Base-by-base conservation (phyloP, 306 rosid genomes). In the Luffa acutangula region DNA sequence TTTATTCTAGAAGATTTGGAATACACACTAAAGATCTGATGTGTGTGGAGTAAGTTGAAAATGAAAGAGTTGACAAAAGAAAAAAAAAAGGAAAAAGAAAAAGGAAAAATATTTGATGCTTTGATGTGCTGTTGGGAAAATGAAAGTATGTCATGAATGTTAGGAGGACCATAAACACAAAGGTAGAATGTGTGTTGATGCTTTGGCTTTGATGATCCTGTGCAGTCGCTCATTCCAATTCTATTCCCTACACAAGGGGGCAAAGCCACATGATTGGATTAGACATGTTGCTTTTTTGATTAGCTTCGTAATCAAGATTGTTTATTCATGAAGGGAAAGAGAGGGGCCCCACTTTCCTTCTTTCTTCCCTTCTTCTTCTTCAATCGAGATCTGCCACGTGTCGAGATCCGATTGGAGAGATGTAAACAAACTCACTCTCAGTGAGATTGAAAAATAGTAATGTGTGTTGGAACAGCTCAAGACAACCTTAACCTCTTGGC, bases 401-500 rank as follows among this genome's bases (percentile, higher is more conserved):
- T 53, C 75, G 1, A 0, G 1, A 69, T 42, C 17, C n/a, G 2
- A 4, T 69, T 69, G 52, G 75, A 42, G 4, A 10, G 1, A 5
- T 4, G 41, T 3, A 62, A 12, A 12, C 12, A 63, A 14, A 17
- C 25, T n/a, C 31, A 25, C 31, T 25, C 31, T 25, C 31, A 25
- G 31, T 25, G 43, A 3, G 46, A 21, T 21, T 7, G 11, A 43
- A 77, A 37, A 77, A 77, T 43, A 63, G 81, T 9, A 49, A 78
- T 25, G 76, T 67, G 78, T 78, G 89, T 75, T 79, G 87, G 87
- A 79, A 84, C 88, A 81, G 66, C 79, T 17, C 76, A 34, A 71
- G 94, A 86, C 92, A 88, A 88, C 90, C 93, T 90, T 86, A 80
- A 85, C 84, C 62, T 59, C 69, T 66, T 33, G 79, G 8, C 20